phyloP scores from a whole-genome alignment of 768 basidiomycete species.

The Nevesoporus exiguus region DNA sequence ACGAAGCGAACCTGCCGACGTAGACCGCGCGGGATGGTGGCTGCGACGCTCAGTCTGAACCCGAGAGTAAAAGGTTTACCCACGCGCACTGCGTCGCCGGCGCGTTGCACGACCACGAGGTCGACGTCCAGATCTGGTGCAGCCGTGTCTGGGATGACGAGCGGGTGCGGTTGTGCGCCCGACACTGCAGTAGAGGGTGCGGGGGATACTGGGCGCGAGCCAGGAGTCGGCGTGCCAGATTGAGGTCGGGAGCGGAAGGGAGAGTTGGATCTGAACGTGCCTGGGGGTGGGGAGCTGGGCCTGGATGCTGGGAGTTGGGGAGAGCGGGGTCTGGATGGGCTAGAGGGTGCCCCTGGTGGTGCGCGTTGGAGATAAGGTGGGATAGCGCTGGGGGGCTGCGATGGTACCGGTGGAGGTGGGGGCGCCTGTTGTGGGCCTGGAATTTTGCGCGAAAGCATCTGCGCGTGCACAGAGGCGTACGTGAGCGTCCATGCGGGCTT shows the following conservation, averaged over 20 bases:
- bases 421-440: conserved; percentile 43
- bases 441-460: conserved; percentile 79
- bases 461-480: neutral
- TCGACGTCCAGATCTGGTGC: conserved; percentile 51
- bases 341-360: conserved; percentile 33
- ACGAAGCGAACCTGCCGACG: conserved; percentile 49
- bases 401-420: conserved; percentile 19
- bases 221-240: conserved; percentile 26
- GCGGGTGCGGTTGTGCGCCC: conserved; percentile 19
- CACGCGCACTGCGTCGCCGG: conserved; percentile 42
- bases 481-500: neutral
- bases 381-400: conserved; percentile 64
- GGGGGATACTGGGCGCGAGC: conserved; percentile 31
- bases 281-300: conserved; percentile 53
- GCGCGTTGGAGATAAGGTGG: conserved; percentile 72
- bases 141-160: conserved; percentile 17
- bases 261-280: conserved; percentile 43
- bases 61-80: conserved; percentile 60
- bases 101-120: conserved; percentile 50
- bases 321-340: conserved; percentile 54
- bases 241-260: conserved; percentile 35
- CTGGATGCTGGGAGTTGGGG: conserved; percentile 51
- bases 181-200: conserved; percentile 25
- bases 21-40: conserved; percentile 35
- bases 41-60: conserved; percentile 52